A percentile compares a stretch with the other conserved stretches of the same genome.
phyloP scores from a whole-genome alignment of 768 basidiomycete species.

The Agaricus blazei region DNA sequence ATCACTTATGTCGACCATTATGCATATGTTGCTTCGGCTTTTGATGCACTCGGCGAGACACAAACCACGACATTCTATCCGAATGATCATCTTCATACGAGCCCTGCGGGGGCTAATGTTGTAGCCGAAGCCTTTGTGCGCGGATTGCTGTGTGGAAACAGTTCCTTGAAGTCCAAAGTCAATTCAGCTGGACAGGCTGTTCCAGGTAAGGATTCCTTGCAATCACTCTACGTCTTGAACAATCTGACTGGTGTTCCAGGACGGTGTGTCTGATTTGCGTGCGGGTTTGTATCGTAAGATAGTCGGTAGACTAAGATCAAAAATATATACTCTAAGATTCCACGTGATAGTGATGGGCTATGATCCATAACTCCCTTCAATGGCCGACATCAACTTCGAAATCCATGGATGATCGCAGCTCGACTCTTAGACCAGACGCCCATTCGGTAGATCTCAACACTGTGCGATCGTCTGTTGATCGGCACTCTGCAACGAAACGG shows the following conservation, averaged over 20 bases:
- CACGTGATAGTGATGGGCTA: not conserved
- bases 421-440: constrained; percentile 1
- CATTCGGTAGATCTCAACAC: not conserved
- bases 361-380: not conserved
- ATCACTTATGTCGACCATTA: constrained; percentile 43
- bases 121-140: constrained; percentile 44
- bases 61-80: constrained; percentile 35
- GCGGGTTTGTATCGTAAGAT: too few relatives aligned
- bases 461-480: not conserved
- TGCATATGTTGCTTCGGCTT: constrained; percentile 37
- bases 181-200: constrained; percentile 31
- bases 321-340: too few relatives aligned
- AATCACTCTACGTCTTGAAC: not conserved
- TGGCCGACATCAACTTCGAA: not conserved
- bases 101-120: constrained; percentile 36
- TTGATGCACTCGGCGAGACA: constrained; percentile 33
- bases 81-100: constrained; percentile 43
- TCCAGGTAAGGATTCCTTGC: constrained; percentile 22
- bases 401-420: not conserved
- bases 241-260: not conserved
- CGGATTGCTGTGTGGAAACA: constrained; percentile 35
- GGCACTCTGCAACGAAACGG: not conserved
- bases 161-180: constrained; percentile 26
- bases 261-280: not conserved
- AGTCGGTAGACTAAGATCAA: too few relatives aligned